Evolutionary conservation across 2,329 filamentous ascomycete species (phyloP).

Genomic region (Verticillium zaregamsianum): DNA sequence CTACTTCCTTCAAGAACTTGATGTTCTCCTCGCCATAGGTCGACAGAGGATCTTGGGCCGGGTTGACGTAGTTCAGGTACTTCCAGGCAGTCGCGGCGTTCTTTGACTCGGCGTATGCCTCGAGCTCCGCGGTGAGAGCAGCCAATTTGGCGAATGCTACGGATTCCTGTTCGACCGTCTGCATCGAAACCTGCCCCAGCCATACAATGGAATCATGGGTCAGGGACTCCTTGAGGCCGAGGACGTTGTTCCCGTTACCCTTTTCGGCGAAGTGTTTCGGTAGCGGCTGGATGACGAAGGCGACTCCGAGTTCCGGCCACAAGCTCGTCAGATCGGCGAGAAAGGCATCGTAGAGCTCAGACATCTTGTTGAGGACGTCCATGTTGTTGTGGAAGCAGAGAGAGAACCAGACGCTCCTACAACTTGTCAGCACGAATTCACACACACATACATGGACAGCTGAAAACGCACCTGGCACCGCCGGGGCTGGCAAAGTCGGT

Average conservation of each 20-base stretch:
- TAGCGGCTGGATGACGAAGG: slow-evolving; percentile 6
- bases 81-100: slow-evolving; percentile 20
- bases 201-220: slow-evolving; percentile 2
- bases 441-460: background rate
- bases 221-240: slow-evolving; percentile 1
- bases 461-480: background rate
- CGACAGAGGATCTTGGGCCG: slow-evolving; percentile 20
- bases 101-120: slow-evolving; percentile 11
- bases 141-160: slow-evolving; percentile 25
- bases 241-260: slow-evolving; percentile 1
- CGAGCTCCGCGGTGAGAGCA: slow-evolving; percentile 22
- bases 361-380: background rate
- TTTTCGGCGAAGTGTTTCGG: slow-evolving; percentile 4
- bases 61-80: slow-evolving; percentile 31
- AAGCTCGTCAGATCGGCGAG: background rate
- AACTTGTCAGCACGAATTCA: background rate
- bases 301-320: slow-evolving; percentile 3
- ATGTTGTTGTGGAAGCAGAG: slow-evolving; percentile 2
- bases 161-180: slow-evolving; percentile 19
- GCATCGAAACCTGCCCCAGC: slow-evolving; percentile 2
- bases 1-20: slow-evolving; percentile 18
- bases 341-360: background rate
- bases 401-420: slow-evolving; percentile 5
- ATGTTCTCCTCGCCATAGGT: slow-evolving; percentile 28
- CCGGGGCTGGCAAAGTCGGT: background rate